A percentile compares a stretch with the other conserved stretches of the same genome.
phyloP scores from a whole-genome alignment of 2,329 filamentous ascomycete species.

The Xylariales sp. region DNA sequence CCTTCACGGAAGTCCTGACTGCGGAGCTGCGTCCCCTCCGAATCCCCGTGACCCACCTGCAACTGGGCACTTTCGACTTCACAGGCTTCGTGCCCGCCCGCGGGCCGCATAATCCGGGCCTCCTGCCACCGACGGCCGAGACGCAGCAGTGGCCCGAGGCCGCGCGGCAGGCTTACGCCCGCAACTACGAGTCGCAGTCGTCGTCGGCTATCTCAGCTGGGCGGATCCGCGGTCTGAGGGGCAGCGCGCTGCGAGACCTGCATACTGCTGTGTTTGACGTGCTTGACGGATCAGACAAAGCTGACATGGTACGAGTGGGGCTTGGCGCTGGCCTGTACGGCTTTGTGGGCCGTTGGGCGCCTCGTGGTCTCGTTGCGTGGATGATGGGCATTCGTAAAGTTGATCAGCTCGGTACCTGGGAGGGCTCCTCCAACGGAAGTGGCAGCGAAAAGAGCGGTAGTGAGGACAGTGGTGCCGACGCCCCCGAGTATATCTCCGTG shows the following conservation, averaged over 20 bases:
- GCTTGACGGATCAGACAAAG: conserved; percentile 73
- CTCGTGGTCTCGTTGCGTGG: conserved; percentile 83
- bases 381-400: conserved; percentile 86
- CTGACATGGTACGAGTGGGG: conserved; percentile 79
- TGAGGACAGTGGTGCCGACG: conserved; percentile 45
- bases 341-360: conserved; percentile 84
- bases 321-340: conserved; percentile 87
- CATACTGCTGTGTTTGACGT: conserved; percentile 93
- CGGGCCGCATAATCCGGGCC: conserved; percentile 49
- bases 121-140: conserved; percentile 60
- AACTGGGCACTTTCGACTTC: conserved; percentile 91
- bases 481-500: conserved; percentile 49
- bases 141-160: conserved; percentile 73
- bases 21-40: conserved; percentile 81
- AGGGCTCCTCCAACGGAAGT: conserved; percentile 54
- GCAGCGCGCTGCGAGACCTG: conserved; percentile 80
- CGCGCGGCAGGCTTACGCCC: conserved; percentile 69
- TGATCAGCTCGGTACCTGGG: conserved; percentile 67
- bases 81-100: conserved; percentile 68
- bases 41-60: conserved; percentile 86
- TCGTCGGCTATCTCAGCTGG: conserved; percentile 67
- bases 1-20: conserved; percentile 83
- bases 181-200: conserved; percentile 69
- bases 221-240: conserved; percentile 69
- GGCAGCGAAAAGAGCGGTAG: conserved; percentile 47